These are phyloP conservation scores for Glarea lozoyensis DNA, from an alignment of 495 filamentous ascomycete genomes.

Conservation along the genomic window DNA sequence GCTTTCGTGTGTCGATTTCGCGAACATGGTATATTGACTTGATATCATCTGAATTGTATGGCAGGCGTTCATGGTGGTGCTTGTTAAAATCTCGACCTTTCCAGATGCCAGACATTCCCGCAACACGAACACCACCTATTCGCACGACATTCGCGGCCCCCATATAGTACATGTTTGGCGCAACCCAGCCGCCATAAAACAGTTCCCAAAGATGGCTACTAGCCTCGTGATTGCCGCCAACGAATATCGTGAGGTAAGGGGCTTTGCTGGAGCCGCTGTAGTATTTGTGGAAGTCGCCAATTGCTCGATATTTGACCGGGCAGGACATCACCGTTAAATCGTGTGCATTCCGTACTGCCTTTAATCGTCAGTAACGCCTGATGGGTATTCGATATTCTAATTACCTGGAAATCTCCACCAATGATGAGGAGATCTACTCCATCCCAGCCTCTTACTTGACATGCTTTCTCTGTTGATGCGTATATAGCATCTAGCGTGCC, in stretches of 20 bases:
- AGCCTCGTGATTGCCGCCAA: conserved; percentile 93
- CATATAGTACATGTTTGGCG: conserved; percentile 93
- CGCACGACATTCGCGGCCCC: conserved; percentile 84
- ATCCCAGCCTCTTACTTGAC: conserved; percentile 59
- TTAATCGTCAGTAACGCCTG: conserved; percentile 19
- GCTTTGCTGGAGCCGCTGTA: conserved; percentile 71
- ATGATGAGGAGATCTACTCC: conserved; percentile 78
- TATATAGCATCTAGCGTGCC: conserved; percentile 89
- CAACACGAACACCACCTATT: conserved; percentile 75
- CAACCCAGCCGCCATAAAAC: conserved; percentile 95
- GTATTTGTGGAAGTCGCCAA: conserved; percentile 89
- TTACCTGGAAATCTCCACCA: conserved; percentile 82
- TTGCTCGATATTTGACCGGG: conserved; percentile 68
- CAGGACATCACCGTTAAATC: conserved; percentile 84
- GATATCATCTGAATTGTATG: conserved; percentile 64
- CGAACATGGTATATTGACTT: conserved; percentile 79
- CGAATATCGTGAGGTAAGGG: conserved; percentile 83
- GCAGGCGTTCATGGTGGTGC: conserved; percentile 76
- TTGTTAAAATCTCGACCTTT: conserved; percentile 77
- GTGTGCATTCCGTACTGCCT: conserved; percentile 78
- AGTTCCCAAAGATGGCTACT: conserved; percentile 80
- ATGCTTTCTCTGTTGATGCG: conserved; percentile 54
- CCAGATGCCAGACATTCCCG: conserved; percentile 90
- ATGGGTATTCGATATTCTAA: not conserved
- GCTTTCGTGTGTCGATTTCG: conserved; percentile 83